Evolutionary conservation across 2,329 filamentous ascomycete species (phyloP).

Genomic region (Scedosporium boydii): DNA sequence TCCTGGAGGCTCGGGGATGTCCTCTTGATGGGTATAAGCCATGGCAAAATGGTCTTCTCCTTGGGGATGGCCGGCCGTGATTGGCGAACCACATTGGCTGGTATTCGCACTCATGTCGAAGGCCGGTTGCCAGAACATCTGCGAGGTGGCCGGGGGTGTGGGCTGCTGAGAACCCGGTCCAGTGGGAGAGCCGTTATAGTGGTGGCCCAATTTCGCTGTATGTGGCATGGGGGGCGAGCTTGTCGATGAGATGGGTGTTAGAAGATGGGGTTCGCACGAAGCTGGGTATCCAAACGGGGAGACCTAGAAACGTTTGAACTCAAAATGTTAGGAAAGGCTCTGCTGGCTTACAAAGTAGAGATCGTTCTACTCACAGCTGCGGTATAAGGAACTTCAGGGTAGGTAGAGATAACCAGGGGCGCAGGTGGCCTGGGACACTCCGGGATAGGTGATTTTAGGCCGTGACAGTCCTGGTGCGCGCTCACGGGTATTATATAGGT

Average conservation of each 20-base stretch:
- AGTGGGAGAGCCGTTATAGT: constrained; percentile 21
- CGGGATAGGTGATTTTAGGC: not conserved
- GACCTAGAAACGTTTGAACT: not conserved
- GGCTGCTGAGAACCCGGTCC: constrained; percentile 29
- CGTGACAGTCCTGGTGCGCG: constrained; percentile 1
- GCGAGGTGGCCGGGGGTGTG: constrained; percentile 37
- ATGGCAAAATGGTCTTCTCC: constrained; percentile 28
- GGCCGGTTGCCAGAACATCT: constrained; percentile 32
- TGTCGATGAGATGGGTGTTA: constrained; percentile 33
- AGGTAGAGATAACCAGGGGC: not conserved
- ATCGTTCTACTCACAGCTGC: not conserved
- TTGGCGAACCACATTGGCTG: constrained; percentile 35
- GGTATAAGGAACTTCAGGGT: not conserved
- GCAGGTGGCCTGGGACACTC: not conserved
- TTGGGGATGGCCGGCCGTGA: constrained; percentile 28
- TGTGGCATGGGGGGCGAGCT: constrained; percentile 39
- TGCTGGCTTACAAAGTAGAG: not conserved
- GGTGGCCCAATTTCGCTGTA: constrained; percentile 22
- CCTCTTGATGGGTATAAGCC: constrained; percentile 24
- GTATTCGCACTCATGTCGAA: constrained; percentile 32
- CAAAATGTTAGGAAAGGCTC: not conserved
- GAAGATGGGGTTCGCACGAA: not conserved
- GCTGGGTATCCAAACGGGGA: not conserved
- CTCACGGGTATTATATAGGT: not conserved
- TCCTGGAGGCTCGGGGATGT: constrained; percentile 25